Percentiles rank a stretch among this genome's conserved stretches.
Evolutionary conservation across 768 basidiomycete genomes (phyloP).

Genomic region (Scleroderma citrinum): DNA sequence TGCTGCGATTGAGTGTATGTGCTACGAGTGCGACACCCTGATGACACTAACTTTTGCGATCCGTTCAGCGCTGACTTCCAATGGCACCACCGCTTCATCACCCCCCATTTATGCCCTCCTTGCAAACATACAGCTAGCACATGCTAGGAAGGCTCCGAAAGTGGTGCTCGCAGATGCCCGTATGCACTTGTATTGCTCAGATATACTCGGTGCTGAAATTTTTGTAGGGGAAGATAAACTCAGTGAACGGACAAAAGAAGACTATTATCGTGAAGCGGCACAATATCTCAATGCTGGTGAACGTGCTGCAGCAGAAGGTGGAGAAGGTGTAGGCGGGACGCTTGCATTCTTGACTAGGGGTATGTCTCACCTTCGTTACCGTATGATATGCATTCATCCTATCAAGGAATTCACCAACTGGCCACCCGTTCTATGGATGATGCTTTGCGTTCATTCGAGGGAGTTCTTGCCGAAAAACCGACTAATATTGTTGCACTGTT

Average conservation of each 20-base stretch:
- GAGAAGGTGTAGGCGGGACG: constrained; percentile 50
- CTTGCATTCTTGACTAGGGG: constrained; percentile 64
- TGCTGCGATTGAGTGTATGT: constrained; percentile 61
- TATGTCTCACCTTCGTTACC: constrained; percentile 20
- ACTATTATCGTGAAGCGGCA: constrained; percentile 65
- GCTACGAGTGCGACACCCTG: not conserved
- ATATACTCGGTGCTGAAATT: not conserved
- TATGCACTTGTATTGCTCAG: constrained; percentile 30
- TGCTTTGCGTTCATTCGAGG: constrained; percentile 76
- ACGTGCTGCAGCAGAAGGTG: constrained; percentile 49
- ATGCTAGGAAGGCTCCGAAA: constrained; percentile 82
- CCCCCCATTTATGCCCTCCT: constrained; percentile 76
- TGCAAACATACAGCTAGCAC: constrained; percentile 78
- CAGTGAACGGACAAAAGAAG: constrained; percentile 57
- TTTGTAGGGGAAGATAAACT: constrained; percentile 59
- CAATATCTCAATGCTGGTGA: constrained; percentile 59
- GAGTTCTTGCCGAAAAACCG: constrained; percentile 69
- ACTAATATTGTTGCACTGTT: constrained; percentile 84
- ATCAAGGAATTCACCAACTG: constrained; percentile 72
- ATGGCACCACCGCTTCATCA: constrained; percentile 44
- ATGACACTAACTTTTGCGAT: constrained; percentile 4
- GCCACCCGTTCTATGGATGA: constrained; percentile 77
- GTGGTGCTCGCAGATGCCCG: constrained; percentile 65
- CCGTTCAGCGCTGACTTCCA: constrained; percentile 44
- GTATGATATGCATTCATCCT: constrained; percentile 1